phyloP scores from a whole-genome alignment of 176 grass and related monocot genomes.

The Cenchrus americanus region DNA sequence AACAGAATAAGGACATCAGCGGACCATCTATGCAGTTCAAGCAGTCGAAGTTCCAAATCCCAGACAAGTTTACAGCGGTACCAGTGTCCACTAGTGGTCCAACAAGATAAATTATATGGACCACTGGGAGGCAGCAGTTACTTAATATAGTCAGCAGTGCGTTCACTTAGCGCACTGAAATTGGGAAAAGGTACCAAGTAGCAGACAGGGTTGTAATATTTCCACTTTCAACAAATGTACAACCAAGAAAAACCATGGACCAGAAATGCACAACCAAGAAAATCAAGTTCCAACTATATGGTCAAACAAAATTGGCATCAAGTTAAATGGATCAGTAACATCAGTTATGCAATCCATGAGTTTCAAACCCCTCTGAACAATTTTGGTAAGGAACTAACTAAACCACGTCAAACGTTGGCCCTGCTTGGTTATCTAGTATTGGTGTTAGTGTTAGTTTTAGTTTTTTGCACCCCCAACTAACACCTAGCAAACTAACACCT shows the following conservation, averaged over 20 bases:
- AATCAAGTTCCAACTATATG: neutral
- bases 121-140: neutral
- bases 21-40: neutral
- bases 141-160: neutral
- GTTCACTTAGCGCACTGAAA: neutral
- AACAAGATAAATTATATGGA: constrained; percentile 4
- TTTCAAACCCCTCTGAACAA: neutral
- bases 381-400: neutral
- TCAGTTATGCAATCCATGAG: neutral
- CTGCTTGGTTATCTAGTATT: too few relatives aligned
- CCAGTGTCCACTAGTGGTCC: neutral
- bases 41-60: neutral
- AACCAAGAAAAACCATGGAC: constrained; percentile 9
- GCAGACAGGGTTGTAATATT: neutral
- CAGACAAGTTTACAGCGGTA: constrained; percentile 2
- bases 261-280: neutral
- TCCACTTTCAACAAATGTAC: neutral
- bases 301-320: neutral
- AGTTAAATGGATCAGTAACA: neutral
- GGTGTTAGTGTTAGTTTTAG: too few relatives aligned
- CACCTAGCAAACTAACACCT: too few relatives aligned
- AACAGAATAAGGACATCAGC: neutral
- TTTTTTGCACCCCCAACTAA: too few relatives aligned
- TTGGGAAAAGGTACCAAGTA: neutral
- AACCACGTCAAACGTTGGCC: too few relatives aligned